Conservation (phyloP, 2,329 filamentous ascomycete genomes). For the Penicillium aurantiogriseum region DNA sequence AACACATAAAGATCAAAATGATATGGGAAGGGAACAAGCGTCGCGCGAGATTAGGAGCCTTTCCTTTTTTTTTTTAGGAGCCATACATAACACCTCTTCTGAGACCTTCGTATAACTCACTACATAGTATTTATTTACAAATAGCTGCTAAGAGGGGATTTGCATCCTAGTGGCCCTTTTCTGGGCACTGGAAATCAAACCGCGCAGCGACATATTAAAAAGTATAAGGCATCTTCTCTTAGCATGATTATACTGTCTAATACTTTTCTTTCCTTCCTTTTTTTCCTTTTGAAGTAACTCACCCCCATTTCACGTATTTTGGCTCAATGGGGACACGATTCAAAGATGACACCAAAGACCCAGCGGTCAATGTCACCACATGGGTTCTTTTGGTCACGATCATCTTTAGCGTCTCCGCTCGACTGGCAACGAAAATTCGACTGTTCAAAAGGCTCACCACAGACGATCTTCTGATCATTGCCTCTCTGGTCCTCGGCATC, state of each 20-base stretch:
- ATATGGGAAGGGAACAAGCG: neutral
- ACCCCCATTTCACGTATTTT: neutral
- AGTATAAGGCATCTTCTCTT: neutral
- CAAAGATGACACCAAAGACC: slow-evolving; percentile 20
- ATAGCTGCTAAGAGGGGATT: neutral
- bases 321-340: slow-evolving; percentile 23
- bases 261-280: neutral
- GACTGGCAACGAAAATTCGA: slow-evolving; percentile 23
- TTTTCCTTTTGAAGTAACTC: neutral
- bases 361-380: slow-evolving; percentile 23
- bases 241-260: neutral
- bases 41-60: neutral
- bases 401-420: slow-evolving; percentile 21
- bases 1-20: neutral
- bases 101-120: neutral
- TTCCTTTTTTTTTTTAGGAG: neutral
- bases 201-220: neutral
- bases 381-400: slow-evolving; percentile 23
- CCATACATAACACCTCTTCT: neutral
- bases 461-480: slow-evolving; percentile 24
- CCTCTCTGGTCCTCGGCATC: slow-evolving; percentile 18
- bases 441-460: slow-evolving; percentile 20
- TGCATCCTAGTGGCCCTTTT: neutral
- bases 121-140: too few relatives aligned
- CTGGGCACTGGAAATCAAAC: neutral